phyloP scores from a whole-genome alignment of 768 basidiomycete species.

The Auricularia sp. region DNA sequence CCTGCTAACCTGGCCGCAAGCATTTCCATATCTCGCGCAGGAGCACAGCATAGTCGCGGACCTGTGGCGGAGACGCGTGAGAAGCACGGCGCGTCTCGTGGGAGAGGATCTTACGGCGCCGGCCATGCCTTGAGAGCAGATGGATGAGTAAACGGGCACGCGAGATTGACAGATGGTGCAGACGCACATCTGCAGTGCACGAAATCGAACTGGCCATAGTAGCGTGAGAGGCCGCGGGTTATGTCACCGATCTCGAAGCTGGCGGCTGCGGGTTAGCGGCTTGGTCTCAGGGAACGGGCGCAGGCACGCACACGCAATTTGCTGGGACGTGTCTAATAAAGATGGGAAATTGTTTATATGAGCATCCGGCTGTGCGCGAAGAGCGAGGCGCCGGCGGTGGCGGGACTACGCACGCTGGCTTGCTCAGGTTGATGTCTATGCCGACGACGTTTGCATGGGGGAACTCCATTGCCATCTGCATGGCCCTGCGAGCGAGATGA shows the following conservation, averaged over 20 bases:
- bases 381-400: background rate
- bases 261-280: background rate
- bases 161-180: background rate
- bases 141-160: background rate
- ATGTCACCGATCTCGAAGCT: background rate
- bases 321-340: background rate
- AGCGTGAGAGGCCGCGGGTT: background rate
- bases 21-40: background rate
- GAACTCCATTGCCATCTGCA: constrained; percentile 6
- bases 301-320: background rate
- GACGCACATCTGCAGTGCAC: constrained; percentile 3
- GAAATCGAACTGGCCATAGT: background rate
- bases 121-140: background rate
- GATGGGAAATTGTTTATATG: background rate
- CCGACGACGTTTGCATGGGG: constrained; percentile 4
- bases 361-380: background rate
- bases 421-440: background rate
- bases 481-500: background rate
- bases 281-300: background rate
- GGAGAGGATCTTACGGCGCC: background rate
- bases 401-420: background rate
- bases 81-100: background rate
- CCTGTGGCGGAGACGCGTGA: background rate
- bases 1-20: background rate
- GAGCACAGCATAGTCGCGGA: background rate